phyloP scores from a whole-genome alignment of 202 grass and related monocot genomes.

The Alloteropsis angusta region DNA sequence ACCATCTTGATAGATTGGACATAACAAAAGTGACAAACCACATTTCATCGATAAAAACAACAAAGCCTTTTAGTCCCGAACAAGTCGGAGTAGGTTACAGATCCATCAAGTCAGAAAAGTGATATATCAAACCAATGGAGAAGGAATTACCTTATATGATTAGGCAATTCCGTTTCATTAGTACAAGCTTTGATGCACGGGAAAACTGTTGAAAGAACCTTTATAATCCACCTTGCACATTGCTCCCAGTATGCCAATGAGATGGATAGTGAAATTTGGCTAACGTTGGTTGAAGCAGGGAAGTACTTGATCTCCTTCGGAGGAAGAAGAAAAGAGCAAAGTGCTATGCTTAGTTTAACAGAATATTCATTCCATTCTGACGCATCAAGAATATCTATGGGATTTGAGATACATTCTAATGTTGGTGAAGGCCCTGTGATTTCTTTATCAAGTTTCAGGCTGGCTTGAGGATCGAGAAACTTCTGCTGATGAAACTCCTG shows the following conservation, averaged over 20 bases:
- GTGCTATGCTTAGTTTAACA: slow-evolving; percentile 66
- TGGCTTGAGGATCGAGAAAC: slow-evolving; percentile 22
- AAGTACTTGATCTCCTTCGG: slow-evolving; percentile 62
- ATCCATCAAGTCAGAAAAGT: slow-evolving; percentile 8
- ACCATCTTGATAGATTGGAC: slow-evolving; percentile 4
- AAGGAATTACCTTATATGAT: slow-evolving; percentile 65
- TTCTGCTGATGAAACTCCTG: slow-evolving; percentile 65
- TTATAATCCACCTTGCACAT: slow-evolving; percentile 85
- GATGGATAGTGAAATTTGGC: slow-evolving; percentile 54
- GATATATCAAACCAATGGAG: not conserved
- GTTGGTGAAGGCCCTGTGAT: slow-evolving; percentile 10
- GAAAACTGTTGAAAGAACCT: slow-evolving; percentile 85
- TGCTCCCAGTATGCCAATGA: slow-evolving; percentile 92
- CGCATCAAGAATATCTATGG: slow-evolving; percentile 48
- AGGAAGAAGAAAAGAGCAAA: slow-evolving; percentile 89
- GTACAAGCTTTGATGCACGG: slow-evolving; percentile 89
- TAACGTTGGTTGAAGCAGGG: slow-evolving; percentile 36
- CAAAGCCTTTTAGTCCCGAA: not conserved
- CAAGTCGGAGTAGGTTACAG: not conserved
- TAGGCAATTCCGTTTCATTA: slow-evolving; percentile 63
- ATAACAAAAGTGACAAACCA: not conserved
- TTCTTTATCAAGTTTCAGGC: slow-evolving; percentile 21
- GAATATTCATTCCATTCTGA: slow-evolving; percentile 80
- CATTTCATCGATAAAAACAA: not conserved
- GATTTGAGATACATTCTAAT: slow-evolving; percentile 36